phyloP scores from a whole-genome alignment of 352 stramenopile species.

The Globisporangium uncinulatum region DNA sequence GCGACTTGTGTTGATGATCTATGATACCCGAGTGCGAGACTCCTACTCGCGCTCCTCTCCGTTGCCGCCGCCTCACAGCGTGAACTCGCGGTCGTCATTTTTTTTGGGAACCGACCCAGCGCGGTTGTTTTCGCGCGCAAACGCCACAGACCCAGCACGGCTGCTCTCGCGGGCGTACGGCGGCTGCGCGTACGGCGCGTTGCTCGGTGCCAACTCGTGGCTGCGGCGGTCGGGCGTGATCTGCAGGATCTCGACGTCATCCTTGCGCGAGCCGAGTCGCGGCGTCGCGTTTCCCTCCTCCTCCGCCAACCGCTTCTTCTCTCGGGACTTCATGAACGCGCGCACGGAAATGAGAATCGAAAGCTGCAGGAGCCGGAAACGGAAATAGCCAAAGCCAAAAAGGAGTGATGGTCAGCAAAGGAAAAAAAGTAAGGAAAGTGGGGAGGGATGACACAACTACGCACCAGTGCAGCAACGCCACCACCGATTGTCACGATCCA shows the following conservation, averaged over 20 bases:
- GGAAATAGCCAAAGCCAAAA: background rate
- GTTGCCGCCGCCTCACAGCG: slow-evolving; percentile 9
- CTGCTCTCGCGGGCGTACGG: background rate
- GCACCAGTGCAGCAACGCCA: slow-evolving; percentile 45
- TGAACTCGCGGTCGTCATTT: slow-evolving; percentile 17
- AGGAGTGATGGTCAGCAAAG: no score
- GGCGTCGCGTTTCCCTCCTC: slow-evolving; percentile 5
- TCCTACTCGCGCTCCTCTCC: background rate
- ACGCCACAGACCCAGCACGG: background rate
- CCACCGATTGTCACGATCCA: slow-evolving; percentile 55
- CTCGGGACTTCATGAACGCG: slow-evolving; percentile 37
- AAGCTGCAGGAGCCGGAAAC: slow-evolving; percentile 25
- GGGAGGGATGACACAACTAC: background rate
- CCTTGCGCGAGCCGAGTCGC: slow-evolving; percentile 14
- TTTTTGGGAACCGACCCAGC: slow-evolving; percentile 5
- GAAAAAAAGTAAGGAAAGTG: background rate
- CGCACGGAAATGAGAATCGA: slow-evolving; percentile 53
- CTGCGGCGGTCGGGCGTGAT: slow-evolving; percentile 17
- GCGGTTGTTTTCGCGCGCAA: slow-evolving; percentile 12
- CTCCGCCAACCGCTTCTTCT: slow-evolving; percentile 18
- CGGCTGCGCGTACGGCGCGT: slow-evolving; percentile 6
- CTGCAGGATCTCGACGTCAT: slow-evolving; percentile 17
- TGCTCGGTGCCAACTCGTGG: slow-evolving; percentile 5
- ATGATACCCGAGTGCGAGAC: background rate
- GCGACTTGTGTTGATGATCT: slow-evolving; percentile 2